Percentiles rank a stretch among this genome's conserved stretches.
These are phyloP conservation scores for Juglanconis oblonga DNA, from an alignment of 2,329 filamentous ascomycete species.

Conservation along the genomic window DNA sequence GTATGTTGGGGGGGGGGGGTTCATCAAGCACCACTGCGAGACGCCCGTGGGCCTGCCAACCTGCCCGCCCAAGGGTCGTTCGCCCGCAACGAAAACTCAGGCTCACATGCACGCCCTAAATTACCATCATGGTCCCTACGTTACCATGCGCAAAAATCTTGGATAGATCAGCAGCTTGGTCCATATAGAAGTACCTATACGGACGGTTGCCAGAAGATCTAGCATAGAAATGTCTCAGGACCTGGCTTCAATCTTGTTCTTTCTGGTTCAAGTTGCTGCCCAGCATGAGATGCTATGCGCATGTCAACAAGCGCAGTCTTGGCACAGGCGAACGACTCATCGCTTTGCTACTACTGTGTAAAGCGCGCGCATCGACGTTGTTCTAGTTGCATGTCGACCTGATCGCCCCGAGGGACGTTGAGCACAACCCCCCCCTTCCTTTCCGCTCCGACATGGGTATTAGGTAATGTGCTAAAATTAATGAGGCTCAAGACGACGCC, in stretches of 20 bases:
- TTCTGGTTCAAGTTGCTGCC: background rate
- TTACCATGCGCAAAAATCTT: background rate
- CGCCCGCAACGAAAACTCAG: background rate
- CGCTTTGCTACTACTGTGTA: too few species aligned
- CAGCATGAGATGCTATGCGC: background rate
- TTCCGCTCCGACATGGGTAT: too few species aligned
- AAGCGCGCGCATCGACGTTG: too few species aligned
- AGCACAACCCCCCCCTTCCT: background rate
- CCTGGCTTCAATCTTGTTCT: background rate
- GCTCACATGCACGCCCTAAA: too few species aligned
- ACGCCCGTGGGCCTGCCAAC: too few species aligned
- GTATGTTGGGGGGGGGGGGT: too few species aligned
- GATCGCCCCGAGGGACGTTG: background rate
- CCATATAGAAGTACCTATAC: background rate
- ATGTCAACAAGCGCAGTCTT: background rate
- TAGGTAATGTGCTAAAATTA: background rate
- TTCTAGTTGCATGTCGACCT: background rate
- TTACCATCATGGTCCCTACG: background rate
- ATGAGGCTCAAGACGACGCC: background rate
- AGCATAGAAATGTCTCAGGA: background rate
- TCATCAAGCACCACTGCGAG: too few species aligned
- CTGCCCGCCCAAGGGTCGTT: background rate
- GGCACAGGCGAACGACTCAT: background rate
- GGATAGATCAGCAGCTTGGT: background rate
- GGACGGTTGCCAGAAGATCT: background rate